These are phyloP conservation scores for Usnea hakonensis DNA, from an alignment of 495 filamentous ascomycete species.

Conservation along the genomic window DNA sequence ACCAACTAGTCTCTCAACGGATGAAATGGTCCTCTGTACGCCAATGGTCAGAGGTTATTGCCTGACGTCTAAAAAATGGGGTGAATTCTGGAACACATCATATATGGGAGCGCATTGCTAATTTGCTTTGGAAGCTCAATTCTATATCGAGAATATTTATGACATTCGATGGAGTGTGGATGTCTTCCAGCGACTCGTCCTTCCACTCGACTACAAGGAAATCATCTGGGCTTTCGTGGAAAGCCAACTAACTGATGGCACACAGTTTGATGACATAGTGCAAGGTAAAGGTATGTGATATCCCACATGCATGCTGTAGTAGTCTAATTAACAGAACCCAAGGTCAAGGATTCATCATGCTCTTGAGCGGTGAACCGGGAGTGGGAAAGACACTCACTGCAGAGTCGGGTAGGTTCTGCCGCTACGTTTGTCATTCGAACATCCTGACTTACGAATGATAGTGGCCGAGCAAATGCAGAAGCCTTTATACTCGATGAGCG, in stretches of 20 bases:
- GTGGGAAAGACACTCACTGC: not conserved
- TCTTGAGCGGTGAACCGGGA: not conserved
- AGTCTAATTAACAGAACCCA: too few species aligned
- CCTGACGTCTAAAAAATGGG: not conserved
- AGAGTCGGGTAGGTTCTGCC: not conserved
- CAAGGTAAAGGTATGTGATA: not conserved
- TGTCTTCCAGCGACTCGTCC: not conserved
- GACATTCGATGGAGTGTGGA: not conserved
- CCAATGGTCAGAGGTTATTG: not conserved
- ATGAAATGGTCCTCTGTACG: too few species aligned
- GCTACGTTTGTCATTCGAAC: not conserved
- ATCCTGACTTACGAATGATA: not conserved
- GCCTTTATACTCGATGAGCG: not conserved
- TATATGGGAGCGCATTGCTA: too few species aligned
- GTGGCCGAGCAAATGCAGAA: not conserved
- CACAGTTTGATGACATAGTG: not conserved
- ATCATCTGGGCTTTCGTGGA: not conserved
- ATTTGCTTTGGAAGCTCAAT: too few species aligned
- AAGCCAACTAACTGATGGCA: not conserved
- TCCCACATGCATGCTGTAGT: too few species aligned
- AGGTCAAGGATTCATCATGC: not conserved
- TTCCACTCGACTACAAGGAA: not conserved
- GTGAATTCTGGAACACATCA: not conserved
- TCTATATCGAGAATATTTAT: not conserved
- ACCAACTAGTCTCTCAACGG: too few species aligned